Evolutionary conservation across 2,329 filamentous ascomycete species (phyloP).

Genomic region (Hypoxylon sp.): DNA sequence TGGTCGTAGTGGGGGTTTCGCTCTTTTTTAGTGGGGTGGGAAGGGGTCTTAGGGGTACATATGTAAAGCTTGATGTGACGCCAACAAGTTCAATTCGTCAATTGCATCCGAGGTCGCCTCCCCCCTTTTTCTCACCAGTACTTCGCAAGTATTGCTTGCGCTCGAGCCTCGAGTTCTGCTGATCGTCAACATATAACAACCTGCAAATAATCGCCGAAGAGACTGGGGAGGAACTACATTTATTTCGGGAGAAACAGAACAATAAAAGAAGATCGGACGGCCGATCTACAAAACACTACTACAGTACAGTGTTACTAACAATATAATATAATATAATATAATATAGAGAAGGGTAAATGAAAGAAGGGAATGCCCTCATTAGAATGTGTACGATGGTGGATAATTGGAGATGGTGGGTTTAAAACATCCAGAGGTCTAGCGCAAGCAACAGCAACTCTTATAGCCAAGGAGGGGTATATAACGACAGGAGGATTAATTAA

Average conservation of each 20-base stretch:
- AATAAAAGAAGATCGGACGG: constrained; percentile 22
- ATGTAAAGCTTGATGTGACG: constrained; percentile 23
- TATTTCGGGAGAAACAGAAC: constrained; percentile 25
- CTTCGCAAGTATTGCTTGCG: constrained; percentile 17
- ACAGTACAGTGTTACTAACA: constrained; percentile 2
- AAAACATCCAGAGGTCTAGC: constrained; percentile 1
- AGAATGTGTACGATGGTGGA: background rate
- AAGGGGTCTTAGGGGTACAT: constrained; percentile 18
- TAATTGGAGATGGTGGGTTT: background rate
- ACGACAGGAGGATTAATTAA: constrained; percentile 7
- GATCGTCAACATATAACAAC: constrained; percentile 33
- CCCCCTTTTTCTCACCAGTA: constrained; percentile 3
- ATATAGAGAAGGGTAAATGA: background rate
- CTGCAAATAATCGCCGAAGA: constrained; percentile 41
- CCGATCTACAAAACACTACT: constrained; percentile 23
- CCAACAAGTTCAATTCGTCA: constrained; percentile 33
- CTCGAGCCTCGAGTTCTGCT: constrained; percentile 38
- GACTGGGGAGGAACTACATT: constrained; percentile 11
- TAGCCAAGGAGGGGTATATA: constrained; percentile 15
- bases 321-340: constrained; percentile 1
- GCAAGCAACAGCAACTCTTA: constrained; percentile 5
- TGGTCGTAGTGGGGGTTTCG: constrained; percentile 11
- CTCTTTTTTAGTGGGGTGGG: constrained; percentile 28
- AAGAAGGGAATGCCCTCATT: background rate
- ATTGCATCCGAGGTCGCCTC: constrained; percentile 23